Evolutionary conservation across 2,329 filamentous ascomycete genomes (phyloP).

Genomic region (Macrophomina pseudophaseolina): DNA sequence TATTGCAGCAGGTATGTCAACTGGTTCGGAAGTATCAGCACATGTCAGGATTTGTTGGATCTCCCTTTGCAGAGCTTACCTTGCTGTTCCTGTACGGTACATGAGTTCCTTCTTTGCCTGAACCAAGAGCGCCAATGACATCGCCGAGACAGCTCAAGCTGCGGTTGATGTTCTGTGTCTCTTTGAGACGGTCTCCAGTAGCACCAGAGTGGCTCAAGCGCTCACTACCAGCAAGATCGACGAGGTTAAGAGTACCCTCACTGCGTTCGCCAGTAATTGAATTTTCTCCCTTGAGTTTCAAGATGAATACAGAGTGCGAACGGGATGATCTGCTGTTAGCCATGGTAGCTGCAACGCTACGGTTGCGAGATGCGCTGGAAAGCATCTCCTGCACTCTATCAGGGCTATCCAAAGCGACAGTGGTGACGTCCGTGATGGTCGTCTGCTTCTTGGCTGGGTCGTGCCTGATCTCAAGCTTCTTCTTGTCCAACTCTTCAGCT

Average conservation of each 20-base stretch:
- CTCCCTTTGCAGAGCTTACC: conserved; percentile 51
- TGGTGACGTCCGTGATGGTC: conserved; percentile 77
- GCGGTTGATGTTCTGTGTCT: conserved; percentile 98
- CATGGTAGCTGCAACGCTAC: conserved; percentile 94
- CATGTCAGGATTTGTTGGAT: too few species aligned
- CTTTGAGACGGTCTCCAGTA: conserved; percentile 84
- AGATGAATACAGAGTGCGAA: conserved; percentile 94
- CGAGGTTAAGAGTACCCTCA: conserved; percentile 92
- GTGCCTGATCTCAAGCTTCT: conserved; percentile 88
- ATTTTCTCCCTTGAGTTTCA: conserved; percentile 72
- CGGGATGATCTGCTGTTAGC: conserved; percentile 94
- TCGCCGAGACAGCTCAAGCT: conserved; percentile 90
- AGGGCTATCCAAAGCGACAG: conserved; percentile 77
- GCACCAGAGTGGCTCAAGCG: conserved; percentile 84
- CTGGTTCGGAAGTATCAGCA: conserved; percentile 31
- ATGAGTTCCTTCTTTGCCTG: conserved; percentile 76
- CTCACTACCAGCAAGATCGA: conserved; percentile 93
- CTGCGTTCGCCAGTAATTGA: conserved; percentile 78
- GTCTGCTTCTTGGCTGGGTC: conserved; percentile 83
- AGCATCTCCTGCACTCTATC: conserved; percentile 81
- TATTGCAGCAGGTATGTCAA: conserved; percentile 94
- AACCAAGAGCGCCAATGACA: conserved; percentile 90
- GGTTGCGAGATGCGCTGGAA: conserved; percentile 78
- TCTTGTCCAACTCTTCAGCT: conserved; percentile 73
- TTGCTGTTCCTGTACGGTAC: conserved; percentile 97